Evolutionary conservation across 169 alveolate genomes (phyloP), one percentile per base, ranked within the genome.

Genomic region (Theileria equi): DNA sequence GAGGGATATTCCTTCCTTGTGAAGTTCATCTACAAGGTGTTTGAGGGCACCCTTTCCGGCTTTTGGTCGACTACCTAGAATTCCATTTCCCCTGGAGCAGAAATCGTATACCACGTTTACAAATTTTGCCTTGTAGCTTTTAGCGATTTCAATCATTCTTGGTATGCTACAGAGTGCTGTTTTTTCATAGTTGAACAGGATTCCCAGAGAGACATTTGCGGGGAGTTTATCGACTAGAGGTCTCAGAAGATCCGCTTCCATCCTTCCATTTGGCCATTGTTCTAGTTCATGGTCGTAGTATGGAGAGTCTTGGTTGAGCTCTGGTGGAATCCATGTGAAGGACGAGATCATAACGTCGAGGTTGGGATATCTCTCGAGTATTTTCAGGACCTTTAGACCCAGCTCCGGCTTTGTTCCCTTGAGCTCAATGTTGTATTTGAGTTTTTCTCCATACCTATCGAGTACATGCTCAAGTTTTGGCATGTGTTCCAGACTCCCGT

Each of bases 381-480:
- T 34, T n/a, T 76, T 65, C n/a, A 76, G 58, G 17, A 76, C 85
- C 7, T 55, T 66, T 1, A 13, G 58, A 11, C 76, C 71, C 36
- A 76, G 3, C 34, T 76, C 64, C 5, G 28, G 44, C 36, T 35
- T 19, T 17, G 57, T n/a, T 7, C 85, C 85, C 67, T 76, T 76
- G 16, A 76, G 80, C 43, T 76, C 85, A 28, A 76, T 57, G 52
- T 76, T 62, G 64, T 52, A 63, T 19, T 55, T 16, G 17, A 65
- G 13, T 1, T 23, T 54, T 54, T 49, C 71, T 4, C 80, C 74
- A n/a, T 58, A 35, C 45, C 41, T 47, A 6, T 16, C 57, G 40
- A 63, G 45, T 5, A 76, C 80, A 38, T 76, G 35, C n/a, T 76
- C 81, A 50, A 65, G 38, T 32, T 66, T 76, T 6, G 85, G 85